Base-by-base conservation (phyloP, 1,139 yeast species). In the Yamadazyma sp. region DNA sequence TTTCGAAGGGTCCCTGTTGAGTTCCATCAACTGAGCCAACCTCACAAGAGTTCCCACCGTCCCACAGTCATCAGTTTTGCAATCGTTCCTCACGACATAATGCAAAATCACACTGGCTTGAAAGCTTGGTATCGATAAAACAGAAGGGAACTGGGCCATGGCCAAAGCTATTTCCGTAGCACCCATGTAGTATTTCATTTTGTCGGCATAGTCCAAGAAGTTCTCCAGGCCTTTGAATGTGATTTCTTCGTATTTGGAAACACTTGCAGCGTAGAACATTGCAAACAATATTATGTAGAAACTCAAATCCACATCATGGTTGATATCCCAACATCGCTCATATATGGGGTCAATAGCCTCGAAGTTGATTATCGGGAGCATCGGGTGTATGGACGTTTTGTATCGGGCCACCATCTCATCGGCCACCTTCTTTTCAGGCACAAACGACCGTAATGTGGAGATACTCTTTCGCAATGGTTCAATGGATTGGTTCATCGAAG, bases 31-130 rank as follows among this genome's bases (percentile, higher is more conserved):
- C 25, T 43, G 46, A n/a, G 40, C 37, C 13, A 40, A 35, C 21
- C 45, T 25, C 1, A 43, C 37, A 10, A 43, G 29, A 10, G 38
- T 24, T 7, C 41, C 44, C 2, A 37, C 29, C 2, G 45, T 37
- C 2, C 45, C 39, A 40, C 44, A 43, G 27, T 41, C 45, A 22
- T 42, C 43, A 9, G 38, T 39, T 30, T 34, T 31, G 22, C 45
- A 41, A 37, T 41, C 45, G 35, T 43, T 43, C 27, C 45, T 28
- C 3, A 42, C 21, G 3, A 42, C 46, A 3, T 38, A 37, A 28
- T 42, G 42, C 20, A 42, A 36, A 13, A 43, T 34, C 4, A 40
- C 39, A 3, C 40, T 23, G 9, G 40, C 32, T 26, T 40, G 42
- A 2, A 43, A 25, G 2, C 39, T 44, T 4, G 37, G 11, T 5